phyloP scores from a whole-genome alignment of 805 yeast genomes.

The Candida sanyiensis region DNA sequence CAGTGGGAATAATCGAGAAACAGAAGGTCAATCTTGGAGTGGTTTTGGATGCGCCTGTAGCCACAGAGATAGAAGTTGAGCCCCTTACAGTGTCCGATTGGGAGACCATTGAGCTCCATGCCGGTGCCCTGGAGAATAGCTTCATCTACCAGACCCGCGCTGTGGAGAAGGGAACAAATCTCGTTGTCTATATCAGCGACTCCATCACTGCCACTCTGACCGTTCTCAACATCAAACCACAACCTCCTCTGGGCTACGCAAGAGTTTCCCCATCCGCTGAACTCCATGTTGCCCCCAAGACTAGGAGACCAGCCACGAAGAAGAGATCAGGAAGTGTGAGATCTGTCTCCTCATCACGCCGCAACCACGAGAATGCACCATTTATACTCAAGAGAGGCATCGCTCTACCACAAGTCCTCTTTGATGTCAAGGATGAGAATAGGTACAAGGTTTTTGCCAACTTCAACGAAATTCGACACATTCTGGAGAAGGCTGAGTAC shows the following conservation, averaged over 20 bases:
- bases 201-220: conserved; percentile 52
- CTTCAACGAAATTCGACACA: conserved; percentile 31
- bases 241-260: conserved; percentile 34
- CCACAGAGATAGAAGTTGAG: conserved; percentile 64
- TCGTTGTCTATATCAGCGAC: conserved; percentile 68
- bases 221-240: conserved; percentile 43
- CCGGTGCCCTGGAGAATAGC: conserved; percentile 65
- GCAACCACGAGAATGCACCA: conserved; percentile 23
- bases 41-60: conserved; percentile 43
- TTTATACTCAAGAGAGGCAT: conserved; percentile 48
- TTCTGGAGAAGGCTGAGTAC: conserved; percentile 34
- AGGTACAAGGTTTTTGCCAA: conserved; percentile 43
- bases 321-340: conserved; percentile 19
- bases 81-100: conserved; percentile 78
- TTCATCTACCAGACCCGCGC: conserved; percentile 78
- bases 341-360: conserved; percentile 22
- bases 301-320: conserved; percentile 28
- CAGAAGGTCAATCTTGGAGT: conserved; percentile 38
- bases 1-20: conserved; percentile 41
- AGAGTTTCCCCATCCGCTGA: conserved; percentile 60
- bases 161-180: conserved; percentile 49
- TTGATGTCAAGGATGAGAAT: conserved; percentile 18
- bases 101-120: conserved; percentile 85
- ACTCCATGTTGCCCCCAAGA: conserved; percentile 71
- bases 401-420: conserved; percentile 46